Conservation (phyloP, 2,329 filamentous ascomycete species). For the Diplocarpon rosae region DNA sequence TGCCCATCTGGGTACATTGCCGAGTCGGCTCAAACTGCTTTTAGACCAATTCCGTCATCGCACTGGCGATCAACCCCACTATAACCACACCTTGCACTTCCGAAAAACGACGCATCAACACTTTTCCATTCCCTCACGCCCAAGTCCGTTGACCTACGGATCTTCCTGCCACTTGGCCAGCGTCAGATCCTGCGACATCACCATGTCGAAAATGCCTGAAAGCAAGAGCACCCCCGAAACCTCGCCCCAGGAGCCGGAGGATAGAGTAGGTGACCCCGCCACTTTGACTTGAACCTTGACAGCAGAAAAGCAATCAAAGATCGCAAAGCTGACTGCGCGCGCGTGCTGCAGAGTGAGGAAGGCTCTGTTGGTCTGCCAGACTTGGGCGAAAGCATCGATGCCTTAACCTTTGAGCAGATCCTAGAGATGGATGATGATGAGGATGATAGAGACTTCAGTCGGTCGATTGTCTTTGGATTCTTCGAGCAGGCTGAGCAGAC, state of each 20-base stretch:
- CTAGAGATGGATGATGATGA: conserved; percentile 96
- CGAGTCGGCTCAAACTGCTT: no score
- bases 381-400: conserved; percentile 68
- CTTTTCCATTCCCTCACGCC: neutral
- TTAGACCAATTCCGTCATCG: no score
- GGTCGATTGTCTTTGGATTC: conserved; percentile 80
- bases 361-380: conserved; percentile 32
- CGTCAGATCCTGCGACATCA: neutral
- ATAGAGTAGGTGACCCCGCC: conserved; percentile 8
- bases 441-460: conserved; percentile 76
- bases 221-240: neutral
- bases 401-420: conserved; percentile 80
- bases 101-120: neutral
- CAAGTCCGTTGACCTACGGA: neutral
- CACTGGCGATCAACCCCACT: no score
- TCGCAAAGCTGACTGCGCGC: conserved; percentile 2
- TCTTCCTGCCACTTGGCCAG: neutral
- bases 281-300: neutral
- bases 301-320: neutral
- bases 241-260: conserved; percentile 11
- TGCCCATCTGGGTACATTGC: no score
- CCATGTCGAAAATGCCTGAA: conserved; percentile 3
- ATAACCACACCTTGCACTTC: no score
- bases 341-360: conserved; percentile 24
- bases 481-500: conserved; percentile 84